phyloP scores from a whole-genome alignment of 2,329 filamentous ascomycete species.

The Nigrograna mackinnonii region DNA sequence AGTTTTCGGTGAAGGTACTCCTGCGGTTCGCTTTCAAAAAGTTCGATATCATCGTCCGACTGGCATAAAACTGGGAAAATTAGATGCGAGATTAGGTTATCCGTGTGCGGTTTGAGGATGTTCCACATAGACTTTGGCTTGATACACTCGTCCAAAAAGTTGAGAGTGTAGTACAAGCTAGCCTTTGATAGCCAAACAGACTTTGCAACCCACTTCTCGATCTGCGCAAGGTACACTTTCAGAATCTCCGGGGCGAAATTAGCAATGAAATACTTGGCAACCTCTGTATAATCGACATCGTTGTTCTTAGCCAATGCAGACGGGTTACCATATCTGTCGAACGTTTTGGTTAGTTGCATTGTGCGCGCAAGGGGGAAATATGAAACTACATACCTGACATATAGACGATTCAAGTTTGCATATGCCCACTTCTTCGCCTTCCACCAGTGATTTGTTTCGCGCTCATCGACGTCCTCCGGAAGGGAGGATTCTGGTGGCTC shows the following conservation, averaged over 20 bases:
- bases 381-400: conserved; percentile 70
- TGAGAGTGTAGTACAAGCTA: conserved; percentile 88
- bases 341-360: no score
- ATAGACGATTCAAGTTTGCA: conserved; percentile 94
- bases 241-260: conserved; percentile 95
- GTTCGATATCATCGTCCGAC: conserved; percentile 86
- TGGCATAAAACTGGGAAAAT: conserved; percentile 95
- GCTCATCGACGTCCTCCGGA: conserved; percentile 77
- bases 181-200: conserved; percentile 93
- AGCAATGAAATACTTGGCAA: conserved; percentile 86
- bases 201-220: conserved; percentile 97
- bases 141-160: conserved; percentile 96
- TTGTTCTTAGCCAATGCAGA: conserved; percentile 73
- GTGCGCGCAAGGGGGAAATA: conserved; percentile 15
- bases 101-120: conserved; percentile 89
- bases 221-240: conserved; percentile 90
- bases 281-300: conserved; percentile 75
- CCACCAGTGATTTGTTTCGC: conserved; percentile 97
- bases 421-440: conserved; percentile 99
- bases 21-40: conserved; percentile 91
- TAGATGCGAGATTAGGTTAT: conserved; percentile 89
- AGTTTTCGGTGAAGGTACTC: conserved; percentile 97
- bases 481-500: conserved; percentile 78
- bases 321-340: conserved; percentile 84
- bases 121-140: conserved; percentile 98